phyloP scores from a whole-genome alignment of 805 yeast genomes.

The Novakomyces olei region DNA sequence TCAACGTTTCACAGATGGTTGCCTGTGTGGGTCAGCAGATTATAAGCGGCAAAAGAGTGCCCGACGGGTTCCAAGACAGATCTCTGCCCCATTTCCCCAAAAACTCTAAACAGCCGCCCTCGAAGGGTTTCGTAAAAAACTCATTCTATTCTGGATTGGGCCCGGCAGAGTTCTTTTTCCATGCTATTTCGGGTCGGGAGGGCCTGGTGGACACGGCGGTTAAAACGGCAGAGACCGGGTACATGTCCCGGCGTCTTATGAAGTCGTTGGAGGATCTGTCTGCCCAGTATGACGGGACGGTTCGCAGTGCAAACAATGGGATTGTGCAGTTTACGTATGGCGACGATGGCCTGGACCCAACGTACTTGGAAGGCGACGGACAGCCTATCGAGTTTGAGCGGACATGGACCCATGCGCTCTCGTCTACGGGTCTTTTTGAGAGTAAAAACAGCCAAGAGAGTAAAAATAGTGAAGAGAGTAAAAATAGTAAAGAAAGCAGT shows the following conservation, averaged over 20 bases:
- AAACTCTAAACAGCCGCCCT: slow-evolving; percentile 96
- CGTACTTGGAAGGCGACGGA: slow-evolving; percentile 98
- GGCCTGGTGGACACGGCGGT: slow-evolving; percentile 99
- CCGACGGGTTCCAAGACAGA: slow-evolving; percentile 90
- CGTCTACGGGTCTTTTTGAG: slow-evolving; percentile 36
- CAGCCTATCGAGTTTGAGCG: slow-evolving; percentile 80
- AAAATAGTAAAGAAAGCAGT: no score
- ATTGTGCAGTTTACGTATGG: slow-evolving; percentile 96
- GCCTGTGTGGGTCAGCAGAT: slow-evolving; percentile 99
- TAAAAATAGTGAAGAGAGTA: no score
- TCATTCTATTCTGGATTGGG: slow-evolving; percentile 92
- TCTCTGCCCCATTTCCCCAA: slow-evolving; percentile 94
- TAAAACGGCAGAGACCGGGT: slow-evolving; percentile 97
- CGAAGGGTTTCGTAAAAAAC: slow-evolving; percentile 93
- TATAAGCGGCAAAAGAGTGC: slow-evolving; percentile 98
- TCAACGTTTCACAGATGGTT: slow-evolving; percentile 97
- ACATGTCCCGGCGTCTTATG: slow-evolving; percentile 95
- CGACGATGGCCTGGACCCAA: slow-evolving; percentile 95
- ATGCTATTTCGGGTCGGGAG: slow-evolving; percentile 99
- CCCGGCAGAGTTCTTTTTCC: slow-evolving; percentile 97
- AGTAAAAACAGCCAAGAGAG: slow-evolving; percentile 25
- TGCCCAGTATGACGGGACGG: slow-evolving; percentile 79
- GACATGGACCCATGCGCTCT: slow-evolving; percentile 76
- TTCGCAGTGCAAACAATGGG: slow-evolving; percentile 85
- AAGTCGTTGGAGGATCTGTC: slow-evolving; percentile 91